phyloP scores from a whole-genome alignment of 768 basidiomycete species.

The Naganishia friedmannii region DNA sequence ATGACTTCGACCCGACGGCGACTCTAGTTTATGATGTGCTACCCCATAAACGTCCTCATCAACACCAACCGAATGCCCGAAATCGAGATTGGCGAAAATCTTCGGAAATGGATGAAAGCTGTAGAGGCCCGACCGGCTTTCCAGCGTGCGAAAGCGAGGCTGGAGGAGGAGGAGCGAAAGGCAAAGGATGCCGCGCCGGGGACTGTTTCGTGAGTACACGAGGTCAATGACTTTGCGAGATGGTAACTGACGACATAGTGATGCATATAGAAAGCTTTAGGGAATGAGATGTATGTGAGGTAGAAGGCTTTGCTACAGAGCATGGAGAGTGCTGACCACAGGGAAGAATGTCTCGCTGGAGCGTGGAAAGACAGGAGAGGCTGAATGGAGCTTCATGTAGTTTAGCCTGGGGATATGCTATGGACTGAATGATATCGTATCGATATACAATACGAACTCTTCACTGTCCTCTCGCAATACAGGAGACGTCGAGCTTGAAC shows the following conservation, averaged over 20 bases:
- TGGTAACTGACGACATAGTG: neutral
- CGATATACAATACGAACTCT: too few species aligned
- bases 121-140: conserved; percentile 41
- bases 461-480: too few species aligned
- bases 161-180: conserved; percentile 44
- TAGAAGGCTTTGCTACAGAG: too few species aligned
- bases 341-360: too few species aligned
- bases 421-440: too few species aligned
- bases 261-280: conserved; percentile 13
- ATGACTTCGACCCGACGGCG: neutral
- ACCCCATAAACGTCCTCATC: conserved; percentile 42
- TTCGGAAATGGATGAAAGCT: conserved; percentile 39
- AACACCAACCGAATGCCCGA: conserved; percentile 34
- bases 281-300: neutral
- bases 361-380: too few species aligned
- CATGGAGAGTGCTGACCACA: too few species aligned
- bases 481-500: too few species aligned
- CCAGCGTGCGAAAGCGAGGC: conserved; percentile 39
- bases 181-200: conserved; percentile 16
- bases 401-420: too few species aligned
- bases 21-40: conserved; percentile 47
- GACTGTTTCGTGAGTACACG: conserved; percentile 2
- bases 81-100: conserved; percentile 34
- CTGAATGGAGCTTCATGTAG: too few species aligned
- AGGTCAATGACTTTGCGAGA: neutral